Conservation (phyloP, 129 eudicot genomes). For the Lactuca saligna region DNA sequence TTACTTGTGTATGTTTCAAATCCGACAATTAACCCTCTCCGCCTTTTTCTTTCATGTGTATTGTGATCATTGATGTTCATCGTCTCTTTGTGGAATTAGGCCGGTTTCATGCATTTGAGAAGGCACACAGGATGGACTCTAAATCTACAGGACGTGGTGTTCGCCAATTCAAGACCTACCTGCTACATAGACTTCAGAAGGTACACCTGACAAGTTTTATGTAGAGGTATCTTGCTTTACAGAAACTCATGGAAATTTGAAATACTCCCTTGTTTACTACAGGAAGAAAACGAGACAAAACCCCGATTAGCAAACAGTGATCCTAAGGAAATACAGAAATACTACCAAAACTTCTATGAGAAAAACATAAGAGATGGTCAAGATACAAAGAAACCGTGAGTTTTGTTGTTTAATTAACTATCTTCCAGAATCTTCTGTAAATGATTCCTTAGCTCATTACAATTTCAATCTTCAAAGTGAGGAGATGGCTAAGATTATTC, state of each 20-base stretch:
- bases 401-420: constrained; percentile 10
- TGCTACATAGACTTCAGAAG: constrained; percentile 75
- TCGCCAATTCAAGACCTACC: constrained; percentile 92
- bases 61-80: constrained; percentile 3
- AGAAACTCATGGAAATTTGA: constrained; percentile 4
- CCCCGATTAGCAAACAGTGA: constrained; percentile 55
- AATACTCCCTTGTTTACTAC: constrained; percentile 36
- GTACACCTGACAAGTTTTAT: constrained; percentile 35
- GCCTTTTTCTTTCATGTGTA: background rate
- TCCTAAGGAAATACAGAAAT: constrained; percentile 84
- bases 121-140: constrained; percentile 83
- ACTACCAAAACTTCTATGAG: constrained; percentile 69
- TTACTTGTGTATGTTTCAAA: constrained; percentile 61
- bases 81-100: constrained; percentile 44
- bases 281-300: constrained; percentile 76
- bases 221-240: background rate
- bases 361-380: constrained; percentile 81
- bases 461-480: constrained; percentile 43
- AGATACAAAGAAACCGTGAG: constrained; percentile 88
- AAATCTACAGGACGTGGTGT: constrained; percentile 89
- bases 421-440: constrained; percentile 5
- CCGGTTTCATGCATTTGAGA: constrained; percentile 96
- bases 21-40: background rate
- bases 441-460: constrained; percentile 2
- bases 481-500: constrained; percentile 89